Evolutionary conservation across 1,284 basidiomycete species (phyloP).

Genomic region (Cutaneotrichosporon dermatis): DNA sequence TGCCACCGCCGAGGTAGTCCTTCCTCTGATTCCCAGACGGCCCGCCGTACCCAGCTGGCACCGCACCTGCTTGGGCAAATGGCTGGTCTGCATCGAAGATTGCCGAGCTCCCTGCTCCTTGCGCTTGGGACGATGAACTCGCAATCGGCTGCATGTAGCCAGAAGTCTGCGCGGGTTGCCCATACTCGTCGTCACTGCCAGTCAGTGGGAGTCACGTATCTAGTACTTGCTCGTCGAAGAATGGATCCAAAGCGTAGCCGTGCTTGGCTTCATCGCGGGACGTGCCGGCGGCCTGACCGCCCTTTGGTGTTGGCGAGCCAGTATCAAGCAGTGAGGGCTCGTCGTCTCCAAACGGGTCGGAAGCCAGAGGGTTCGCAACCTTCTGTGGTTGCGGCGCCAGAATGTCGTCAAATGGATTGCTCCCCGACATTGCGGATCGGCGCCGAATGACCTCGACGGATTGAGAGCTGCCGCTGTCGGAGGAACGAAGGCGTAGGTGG

Average conservation of each 20-base stretch:
- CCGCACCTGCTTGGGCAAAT: constrained; percentile 25
- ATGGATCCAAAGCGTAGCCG: constrained; percentile 45
- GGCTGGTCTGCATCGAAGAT: constrained; percentile 32
- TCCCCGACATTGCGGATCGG: constrained; percentile 22
- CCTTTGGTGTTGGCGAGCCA: background rate
- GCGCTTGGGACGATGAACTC: constrained; percentile 19
- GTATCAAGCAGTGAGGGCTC: constrained; percentile 16
- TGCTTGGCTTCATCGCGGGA: constrained; percentile 11
- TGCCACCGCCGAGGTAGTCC: background rate
- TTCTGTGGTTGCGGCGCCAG: constrained; percentile 34
- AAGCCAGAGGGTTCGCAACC: constrained; percentile 15
- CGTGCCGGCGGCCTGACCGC: background rate
- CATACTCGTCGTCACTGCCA: constrained; percentile 45
- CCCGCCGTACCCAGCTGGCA: constrained; percentile 13
- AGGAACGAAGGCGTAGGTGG: no score
- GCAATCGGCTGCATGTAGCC: constrained; percentile 37
- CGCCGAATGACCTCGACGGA: no score
- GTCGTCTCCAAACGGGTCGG: constrained; percentile 38
- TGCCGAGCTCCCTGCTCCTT: constrained; percentile 29
- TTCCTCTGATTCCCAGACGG: background rate
- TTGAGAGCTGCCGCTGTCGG: no score
- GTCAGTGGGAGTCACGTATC: background rate
- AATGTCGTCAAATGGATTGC: constrained; percentile 46
- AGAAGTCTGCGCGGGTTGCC: constrained; percentile 24
- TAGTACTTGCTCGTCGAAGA: constrained; percentile 44